Base-by-base conservation (phyloP, 1,284 basidiomycete genomes). In the Inonotus hispidus region DNA sequence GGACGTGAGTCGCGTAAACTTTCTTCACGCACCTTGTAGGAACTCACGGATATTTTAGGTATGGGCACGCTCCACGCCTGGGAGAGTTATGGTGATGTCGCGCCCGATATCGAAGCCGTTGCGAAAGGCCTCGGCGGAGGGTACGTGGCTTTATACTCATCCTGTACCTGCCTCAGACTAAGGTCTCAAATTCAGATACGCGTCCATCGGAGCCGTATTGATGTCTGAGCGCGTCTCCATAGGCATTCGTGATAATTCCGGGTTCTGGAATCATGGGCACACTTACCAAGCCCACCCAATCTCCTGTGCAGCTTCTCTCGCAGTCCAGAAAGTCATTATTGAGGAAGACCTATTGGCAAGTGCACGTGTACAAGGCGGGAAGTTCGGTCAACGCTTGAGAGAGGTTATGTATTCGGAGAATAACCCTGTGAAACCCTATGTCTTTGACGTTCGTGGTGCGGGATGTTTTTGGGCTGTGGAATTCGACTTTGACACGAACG, bases 111-210 rank as follows among this genome's bases (percentile, higher is more conserved):
- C 39, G 90, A 94, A 72, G 88, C 89, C 7, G 78, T 93, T 47
- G 92, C 92, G 1, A 94, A 95, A 71, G 91, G 91, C 10, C 81
- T 94, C 7, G 91, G 90, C 62, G 92, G 92, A 72, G 92, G 90
- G 87, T 88, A 68, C 67, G 81, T 69, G 19, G 32, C 50, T 61
- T 69, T 25, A 23, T 67, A 37, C 32, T 14, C 32, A 13, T 16
- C 27, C 53, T 6, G 41, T 21, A 21, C 8, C 16, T 45, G 38
- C 50, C 38, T 39, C 32, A 29, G 39, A 37, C 46, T 49, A 27
- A 29, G n/a, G 21, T 53, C 45, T 46, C 32, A 19, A 64, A 19
- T 57, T 39, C 67, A 90, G 90, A 23, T 94, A 93, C 73, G 88
- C 82, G 6, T 79, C 90, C n/a, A 91, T 94, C 57, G 90, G 90